A percentile compares a stretch with the other conserved stretches of the same genome.
Evolutionary conservation across 2,329 filamentous ascomycete species (phyloP).

Genomic region (Clonostachys byssicola): DNA sequence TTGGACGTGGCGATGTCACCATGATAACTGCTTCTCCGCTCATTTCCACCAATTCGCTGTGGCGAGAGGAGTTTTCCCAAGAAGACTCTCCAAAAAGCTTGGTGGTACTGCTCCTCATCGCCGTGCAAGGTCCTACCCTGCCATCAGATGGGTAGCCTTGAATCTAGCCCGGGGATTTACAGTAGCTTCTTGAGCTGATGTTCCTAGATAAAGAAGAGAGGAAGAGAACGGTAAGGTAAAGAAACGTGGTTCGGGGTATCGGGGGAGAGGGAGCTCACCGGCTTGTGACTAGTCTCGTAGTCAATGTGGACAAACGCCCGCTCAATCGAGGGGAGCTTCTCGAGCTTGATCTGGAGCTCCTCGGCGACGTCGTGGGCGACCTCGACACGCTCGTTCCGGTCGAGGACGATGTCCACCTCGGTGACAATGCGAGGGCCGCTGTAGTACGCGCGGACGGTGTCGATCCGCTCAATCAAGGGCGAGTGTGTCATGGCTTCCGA

Average conservation of each 20-base stretch:
- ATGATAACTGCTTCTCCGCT: too few species aligned
- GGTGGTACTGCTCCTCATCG: too few species aligned
- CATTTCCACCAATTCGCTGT: too few species aligned
- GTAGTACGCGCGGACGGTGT: slow-evolving; percentile 56
- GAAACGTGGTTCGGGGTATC: neutral
- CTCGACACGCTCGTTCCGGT: slow-evolving; percentile 46
- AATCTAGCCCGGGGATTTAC: neutral
- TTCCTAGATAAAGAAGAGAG: neutral
- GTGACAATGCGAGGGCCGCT: slow-evolving; percentile 59
- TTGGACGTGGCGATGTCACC: too few species aligned
- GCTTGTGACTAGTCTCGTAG: slow-evolving; percentile 34
- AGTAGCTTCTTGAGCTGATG: slow-evolving; percentile 1
- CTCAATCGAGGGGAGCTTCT: slow-evolving; percentile 35
- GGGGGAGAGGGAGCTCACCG: slow-evolving; percentile 3
- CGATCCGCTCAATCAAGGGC: slow-evolving; percentile 49
- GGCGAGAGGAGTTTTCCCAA: too few species aligned
- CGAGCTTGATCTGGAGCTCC: slow-evolving; percentile 55
- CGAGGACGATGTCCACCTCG: slow-evolving; percentile 59
- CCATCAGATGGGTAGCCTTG: too few species aligned
- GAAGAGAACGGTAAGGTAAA: neutral
- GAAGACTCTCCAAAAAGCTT: too few species aligned
- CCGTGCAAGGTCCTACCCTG: too few species aligned
- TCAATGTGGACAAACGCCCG: slow-evolving; percentile 40
- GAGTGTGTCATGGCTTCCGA: slow-evolving; percentile 53
- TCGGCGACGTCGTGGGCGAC: slow-evolving; percentile 58